Percentiles rank a stretch among this genome's conserved stretches.
Evolutionary conservation across 2,329 filamentous ascomycete genomes (phyloP).

Genomic region (Curvularia lunata): DNA sequence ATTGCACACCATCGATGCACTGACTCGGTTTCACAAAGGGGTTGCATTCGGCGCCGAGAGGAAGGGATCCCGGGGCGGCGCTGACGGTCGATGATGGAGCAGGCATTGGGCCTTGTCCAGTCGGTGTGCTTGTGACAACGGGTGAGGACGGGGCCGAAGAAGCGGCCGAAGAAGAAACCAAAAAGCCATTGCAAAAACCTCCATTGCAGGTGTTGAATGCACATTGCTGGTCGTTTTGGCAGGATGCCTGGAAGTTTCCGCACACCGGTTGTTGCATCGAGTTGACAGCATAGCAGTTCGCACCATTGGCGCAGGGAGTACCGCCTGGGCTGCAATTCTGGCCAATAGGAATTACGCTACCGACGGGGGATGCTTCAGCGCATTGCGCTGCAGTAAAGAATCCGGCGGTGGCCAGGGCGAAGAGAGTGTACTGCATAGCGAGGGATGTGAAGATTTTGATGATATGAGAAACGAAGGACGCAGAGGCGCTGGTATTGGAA

Average conservation of each 20-base stretch:
- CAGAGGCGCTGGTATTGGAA: neutral
- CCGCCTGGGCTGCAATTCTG: conserved; percentile 18
- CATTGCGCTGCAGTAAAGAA: conserved; percentile 18
- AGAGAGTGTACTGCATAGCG: conserved; percentile 26
- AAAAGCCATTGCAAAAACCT: conserved; percentile 27
- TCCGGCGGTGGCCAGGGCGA: conserved; percentile 21
- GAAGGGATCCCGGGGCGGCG: conserved; percentile 20
- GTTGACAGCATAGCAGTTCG: conserved; percentile 27
- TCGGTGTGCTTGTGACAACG: conserved; percentile 1
- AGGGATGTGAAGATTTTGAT: neutral
- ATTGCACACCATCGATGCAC: conserved; percentile 14
- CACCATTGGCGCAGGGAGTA: conserved; percentile 23
- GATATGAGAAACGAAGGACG: neutral
- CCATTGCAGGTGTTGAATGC: conserved; percentile 30
- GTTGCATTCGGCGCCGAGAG: conserved; percentile 28
- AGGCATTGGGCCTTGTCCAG: conserved; percentile 7
- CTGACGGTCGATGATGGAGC: conserved; percentile 21
- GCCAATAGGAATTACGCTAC: conserved; percentile 20
- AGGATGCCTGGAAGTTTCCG: conserved; percentile 30
- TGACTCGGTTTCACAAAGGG: conserved; percentile 15
- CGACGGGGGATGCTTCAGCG: neutral
- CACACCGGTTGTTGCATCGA: conserved; percentile 19
- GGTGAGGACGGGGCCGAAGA: conserved; percentile 16
- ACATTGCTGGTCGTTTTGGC: conserved; percentile 27
- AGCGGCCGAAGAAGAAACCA: conserved; percentile 8